Conservation (phyloP, 352 stramenopile genomes). For the Phytophthora litchii region DNA sequence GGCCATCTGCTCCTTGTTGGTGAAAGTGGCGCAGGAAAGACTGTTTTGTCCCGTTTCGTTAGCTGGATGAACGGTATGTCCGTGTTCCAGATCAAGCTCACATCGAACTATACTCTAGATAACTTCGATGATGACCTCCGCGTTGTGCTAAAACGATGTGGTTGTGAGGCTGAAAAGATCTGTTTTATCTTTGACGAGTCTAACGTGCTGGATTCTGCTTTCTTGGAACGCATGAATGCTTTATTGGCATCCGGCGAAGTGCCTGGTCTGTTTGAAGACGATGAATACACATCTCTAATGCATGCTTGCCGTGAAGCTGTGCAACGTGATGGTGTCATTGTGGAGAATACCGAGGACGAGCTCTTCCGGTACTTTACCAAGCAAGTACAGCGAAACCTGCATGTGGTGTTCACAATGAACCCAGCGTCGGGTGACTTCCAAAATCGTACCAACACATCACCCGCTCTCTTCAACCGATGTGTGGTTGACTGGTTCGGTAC, state of each 20-base stretch:
- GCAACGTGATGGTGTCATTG: conserved; percentile 88
- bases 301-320: conserved; percentile 94
- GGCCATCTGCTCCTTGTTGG: conserved; percentile 98
- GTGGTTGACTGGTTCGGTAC: conserved; percentile 99
- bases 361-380: conserved; percentile 97
- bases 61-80: conserved; percentile 99
- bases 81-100: conserved; percentile 99
- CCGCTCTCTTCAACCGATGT: conserved; percentile 99
- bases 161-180: conserved; percentile 98
- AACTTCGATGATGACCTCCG: conserved; percentile 99
- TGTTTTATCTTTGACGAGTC: conserved; percentile 99
- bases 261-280: conserved; percentile 99
- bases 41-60: conserved; percentile 99
- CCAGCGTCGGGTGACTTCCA: conserved; percentile 97
- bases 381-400: conserved; percentile 98
- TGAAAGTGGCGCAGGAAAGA: conserved; percentile 99
- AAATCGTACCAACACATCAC: conserved; percentile 97
- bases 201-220: conserved; percentile 98
- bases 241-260: conserved; percentile 99
- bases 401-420: conserved; percentile 99
- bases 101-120: conserved; percentile 98
- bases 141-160: conserved; percentile 96
- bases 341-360: conserved; percentile 95
- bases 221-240: conserved; percentile 99
- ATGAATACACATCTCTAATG: conserved; percentile 98